Evolutionary conservation across 371 early-diverging fungal species (phyloP), one percentile per base, ranked within the genome.

Genomic region (Lichtheimia corymbifera): DNA sequence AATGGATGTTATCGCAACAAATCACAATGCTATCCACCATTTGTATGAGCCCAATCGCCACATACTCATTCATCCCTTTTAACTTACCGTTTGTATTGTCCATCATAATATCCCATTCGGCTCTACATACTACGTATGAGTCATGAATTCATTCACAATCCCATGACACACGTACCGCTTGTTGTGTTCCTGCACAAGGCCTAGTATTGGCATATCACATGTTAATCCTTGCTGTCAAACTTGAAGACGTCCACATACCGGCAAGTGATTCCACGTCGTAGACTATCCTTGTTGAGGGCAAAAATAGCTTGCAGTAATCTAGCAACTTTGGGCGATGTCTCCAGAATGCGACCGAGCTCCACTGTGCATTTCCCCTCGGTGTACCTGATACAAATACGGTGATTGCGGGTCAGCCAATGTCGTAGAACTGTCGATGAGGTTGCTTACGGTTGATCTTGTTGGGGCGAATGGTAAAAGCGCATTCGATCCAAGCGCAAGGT

Each of bases 101-200:
- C 61, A 51, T 76, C 77, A 50, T 80, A 80, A 50, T 80, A 80
- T 5, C 80, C 80, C 67, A 71, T 68, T 52, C 67, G 64, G 43
- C 45, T 49, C 73, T 79, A 54, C 18, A 17, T 12, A 58, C 44
- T 4, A 5, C 15, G 35, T 20, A 47, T 24, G 6, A n/a, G n/a
- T 30, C 30, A 53, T 18, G 11, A 5, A 11, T 35, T 11, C 6
- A 35, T 28, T 22, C 22, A 35, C 9, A 6, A 35, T 0, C 11
- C 22, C 22, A 22, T 22, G 22, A 22, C 15, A 5, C n/a, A 18
- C 18, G 47, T 71, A 76, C 79, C 53, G 64, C 60, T 64, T 80
- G 77, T 3, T 53, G 54, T 15, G 80, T 80, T 1, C 73, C 77
- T 24, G 45, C 58, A 59, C 80, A 80, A n/a, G 73, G 60, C 15